Evolutionary conservation across 2,329 filamentous ascomycete genomes (phyloP).

Genomic region (Claviceps maximensis): DNA sequence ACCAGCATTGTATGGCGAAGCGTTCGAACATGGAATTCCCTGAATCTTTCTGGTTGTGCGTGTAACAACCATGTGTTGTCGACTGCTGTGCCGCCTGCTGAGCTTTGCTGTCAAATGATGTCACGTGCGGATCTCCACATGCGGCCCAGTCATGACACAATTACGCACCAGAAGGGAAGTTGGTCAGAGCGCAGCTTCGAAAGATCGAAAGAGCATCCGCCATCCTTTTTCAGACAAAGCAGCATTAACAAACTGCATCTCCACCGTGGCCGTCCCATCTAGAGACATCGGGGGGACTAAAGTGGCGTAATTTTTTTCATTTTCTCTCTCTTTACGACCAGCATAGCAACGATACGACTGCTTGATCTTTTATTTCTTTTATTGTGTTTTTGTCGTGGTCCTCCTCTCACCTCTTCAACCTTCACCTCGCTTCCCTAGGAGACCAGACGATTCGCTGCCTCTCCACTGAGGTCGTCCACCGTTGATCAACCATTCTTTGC

Average conservation of each 20-base stretch:
- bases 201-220: conserved; percentile 9
- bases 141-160: conserved; percentile 16
- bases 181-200: conserved; percentile 12
- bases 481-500: neutral
- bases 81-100: too few relatives aligned
- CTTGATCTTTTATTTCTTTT: too few relatives aligned
- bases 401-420: too few relatives aligned
- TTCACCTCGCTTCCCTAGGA: neutral
- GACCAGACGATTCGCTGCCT: neutral
- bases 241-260: conserved; percentile 8
- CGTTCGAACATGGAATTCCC: too few relatives aligned
- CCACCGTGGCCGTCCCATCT: conserved; percentile 18
- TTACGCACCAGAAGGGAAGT: neutral
- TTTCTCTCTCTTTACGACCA: neutral
- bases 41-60: too few relatives aligned
- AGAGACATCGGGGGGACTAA: neutral
- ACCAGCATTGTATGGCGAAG: too few relatives aligned
- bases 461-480: neutral
- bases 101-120: too few relatives aligned
- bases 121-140: conserved; percentile 17
- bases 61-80: too few relatives aligned
- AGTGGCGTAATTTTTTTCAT: neutral
- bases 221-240: conserved; percentile 8
- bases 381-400: too few relatives aligned
- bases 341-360: neutral